phyloP scores from a whole-genome alignment of 129 eudicot genomes.

The Chrysanthemum lavandulifolium region DNA sequence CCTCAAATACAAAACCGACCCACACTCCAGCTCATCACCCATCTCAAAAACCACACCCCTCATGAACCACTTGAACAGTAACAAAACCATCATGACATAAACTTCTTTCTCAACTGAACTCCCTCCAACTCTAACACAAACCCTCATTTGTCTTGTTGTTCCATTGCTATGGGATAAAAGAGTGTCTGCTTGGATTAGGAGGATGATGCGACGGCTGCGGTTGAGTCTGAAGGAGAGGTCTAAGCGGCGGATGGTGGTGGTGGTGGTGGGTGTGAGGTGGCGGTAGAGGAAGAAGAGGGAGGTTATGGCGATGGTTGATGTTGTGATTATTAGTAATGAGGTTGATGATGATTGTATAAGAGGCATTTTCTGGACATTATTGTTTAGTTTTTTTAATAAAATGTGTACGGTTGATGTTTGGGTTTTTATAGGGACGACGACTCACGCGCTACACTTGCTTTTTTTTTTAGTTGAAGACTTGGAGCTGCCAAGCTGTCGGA shows the following conservation, averaged over 20 bases:
- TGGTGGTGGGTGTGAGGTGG: constrained; percentile 27
- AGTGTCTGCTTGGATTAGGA: constrained; percentile 29
- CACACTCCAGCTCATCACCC: constrained; percentile 24
- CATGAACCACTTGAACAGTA: constrained; percentile 25
- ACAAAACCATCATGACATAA: constrained; percentile 27
- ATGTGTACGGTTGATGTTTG: too few relatives aligned
- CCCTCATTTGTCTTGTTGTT: constrained; percentile 24
- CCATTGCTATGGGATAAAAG: constrained; percentile 18
- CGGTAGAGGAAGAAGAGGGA: constrained; percentile 32
- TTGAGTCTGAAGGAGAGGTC: constrained; percentile 32
- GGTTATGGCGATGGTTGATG: constrained; percentile 31
- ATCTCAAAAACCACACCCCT: constrained; percentile 19
- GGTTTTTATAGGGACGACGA: too few relatives aligned
- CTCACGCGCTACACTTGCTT: too few relatives aligned
- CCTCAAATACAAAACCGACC: constrained; percentile 24
- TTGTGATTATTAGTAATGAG: constrained; percentile 6
- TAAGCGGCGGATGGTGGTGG: constrained; percentile 27
- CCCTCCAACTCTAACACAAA: constrained; percentile 30
- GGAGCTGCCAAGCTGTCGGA: too few relatives aligned
- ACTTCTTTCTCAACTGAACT: constrained; percentile 34
- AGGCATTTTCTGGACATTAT: too few relatives aligned
- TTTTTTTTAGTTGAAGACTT: too few relatives aligned
- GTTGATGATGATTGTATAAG: too few relatives aligned
- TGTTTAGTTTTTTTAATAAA: too few relatives aligned
- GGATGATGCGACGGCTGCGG: constrained; percentile 32